phyloP scores from a whole-genome alignment of 495 filamentous ascomycete genomes.

The Penicillium roqueforti region DNA sequence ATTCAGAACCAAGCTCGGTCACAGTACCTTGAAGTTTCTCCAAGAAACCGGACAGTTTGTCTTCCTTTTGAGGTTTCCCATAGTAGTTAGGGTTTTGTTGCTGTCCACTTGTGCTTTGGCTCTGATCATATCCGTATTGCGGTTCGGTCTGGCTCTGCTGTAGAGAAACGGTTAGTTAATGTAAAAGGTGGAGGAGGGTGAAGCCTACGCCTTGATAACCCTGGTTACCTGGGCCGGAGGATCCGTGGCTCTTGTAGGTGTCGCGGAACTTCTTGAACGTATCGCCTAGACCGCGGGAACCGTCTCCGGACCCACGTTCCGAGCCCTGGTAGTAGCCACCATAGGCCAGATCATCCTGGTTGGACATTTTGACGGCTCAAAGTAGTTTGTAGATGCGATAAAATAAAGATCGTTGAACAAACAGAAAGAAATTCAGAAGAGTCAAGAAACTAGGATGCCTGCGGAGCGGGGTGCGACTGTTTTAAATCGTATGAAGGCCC shows the following conservation, averaged over 20 bases:
- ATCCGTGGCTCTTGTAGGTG: slow-evolving; percentile 37
- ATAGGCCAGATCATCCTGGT: slow-evolving; percentile 53
- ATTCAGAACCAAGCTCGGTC: slow-evolving; percentile 45
- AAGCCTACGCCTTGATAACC: slow-evolving; percentile 16
- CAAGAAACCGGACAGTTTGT: slow-evolving; percentile 49
- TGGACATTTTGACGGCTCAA: slow-evolving; percentile 32
- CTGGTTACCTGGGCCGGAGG: slow-evolving; percentile 16
- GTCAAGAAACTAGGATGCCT: not conserved
- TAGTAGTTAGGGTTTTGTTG: slow-evolving; percentile 24
- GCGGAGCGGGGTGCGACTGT: slow-evolving; percentile 4
- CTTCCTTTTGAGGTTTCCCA: slow-evolving; percentile 36
- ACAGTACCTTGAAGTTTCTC: slow-evolving; percentile 54
- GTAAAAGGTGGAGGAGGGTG: not conserved
- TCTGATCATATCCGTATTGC: slow-evolving; percentile 16
- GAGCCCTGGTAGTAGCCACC: slow-evolving; percentile 46
- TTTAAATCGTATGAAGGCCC: slow-evolving; percentile 1
- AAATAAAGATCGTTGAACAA: not conserved
- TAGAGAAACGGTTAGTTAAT: not conserved
- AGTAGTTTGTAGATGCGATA: not conserved
- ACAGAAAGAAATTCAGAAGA: not conserved
- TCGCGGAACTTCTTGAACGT: slow-evolving; percentile 48
- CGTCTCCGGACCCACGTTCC: slow-evolving; percentile 28
- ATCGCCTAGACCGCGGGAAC: slow-evolving; percentile 51
- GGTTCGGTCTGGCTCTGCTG: slow-evolving; percentile 18
- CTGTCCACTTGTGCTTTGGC: slow-evolving; percentile 10